Evolutionary conservation across 306 rosid species (phyloP).

Genomic region (Pterocarpus macrocarpus): DNA sequence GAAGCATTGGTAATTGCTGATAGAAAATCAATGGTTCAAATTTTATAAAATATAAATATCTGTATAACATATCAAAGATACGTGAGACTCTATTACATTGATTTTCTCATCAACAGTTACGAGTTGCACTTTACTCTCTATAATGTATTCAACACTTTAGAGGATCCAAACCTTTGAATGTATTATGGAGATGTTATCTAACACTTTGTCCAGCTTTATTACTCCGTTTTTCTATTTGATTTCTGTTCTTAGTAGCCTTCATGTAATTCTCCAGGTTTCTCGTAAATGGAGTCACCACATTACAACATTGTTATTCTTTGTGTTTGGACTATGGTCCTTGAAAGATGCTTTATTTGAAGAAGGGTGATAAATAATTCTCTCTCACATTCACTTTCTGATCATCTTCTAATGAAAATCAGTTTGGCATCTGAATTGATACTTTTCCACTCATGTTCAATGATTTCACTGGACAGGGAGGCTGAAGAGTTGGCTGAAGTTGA

Average conservation of each 20-base stretch:
- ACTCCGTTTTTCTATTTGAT: no score
- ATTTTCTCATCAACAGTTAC: no score
- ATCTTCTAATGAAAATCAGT: slow-evolving; percentile 16
- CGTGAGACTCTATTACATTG: no score
- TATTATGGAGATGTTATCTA: no score
- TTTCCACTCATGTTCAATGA: slow-evolving; percentile 32
- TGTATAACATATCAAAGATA: no score
- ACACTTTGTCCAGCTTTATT: no score
- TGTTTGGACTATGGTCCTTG: slow-evolving; percentile 89
- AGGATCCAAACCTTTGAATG: no score
- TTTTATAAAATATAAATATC: no score
- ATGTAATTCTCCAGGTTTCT: slow-evolving; percentile 68
- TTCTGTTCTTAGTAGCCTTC: background rate
- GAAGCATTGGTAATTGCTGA: no score
- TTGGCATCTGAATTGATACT: slow-evolving; percentile 14
- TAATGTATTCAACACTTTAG: no score
- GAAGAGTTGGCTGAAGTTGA: slow-evolving; percentile 97
- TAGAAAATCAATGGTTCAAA: no score
- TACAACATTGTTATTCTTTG: slow-evolving; percentile 86
- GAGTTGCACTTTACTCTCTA: no score
- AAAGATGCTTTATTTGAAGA: slow-evolving; percentile 79
- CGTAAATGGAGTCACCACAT: slow-evolving; percentile 87
- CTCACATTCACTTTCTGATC: slow-evolving; percentile 28
- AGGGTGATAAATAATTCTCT: slow-evolving; percentile 62
- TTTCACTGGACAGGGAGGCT: slow-evolving; percentile 67